Evolutionary conservation across 2,329 filamentous ascomycete species (phyloP).

Genomic region (Beauveria sp.): DNA sequence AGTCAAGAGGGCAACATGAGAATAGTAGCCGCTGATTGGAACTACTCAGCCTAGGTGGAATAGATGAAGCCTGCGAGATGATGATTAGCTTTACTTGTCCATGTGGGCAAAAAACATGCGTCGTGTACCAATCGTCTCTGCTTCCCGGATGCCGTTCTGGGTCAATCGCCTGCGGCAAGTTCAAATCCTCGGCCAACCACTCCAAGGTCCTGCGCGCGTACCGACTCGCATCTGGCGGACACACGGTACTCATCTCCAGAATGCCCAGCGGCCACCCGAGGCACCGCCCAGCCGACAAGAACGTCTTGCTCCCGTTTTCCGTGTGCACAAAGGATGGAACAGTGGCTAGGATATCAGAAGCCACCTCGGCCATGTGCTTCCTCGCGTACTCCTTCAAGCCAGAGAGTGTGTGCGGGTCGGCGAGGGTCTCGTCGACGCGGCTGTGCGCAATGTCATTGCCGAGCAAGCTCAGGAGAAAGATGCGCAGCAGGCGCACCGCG

Average conservation of each 20-base stretch:
- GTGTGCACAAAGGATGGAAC: constrained; percentile 15
- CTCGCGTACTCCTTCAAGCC: constrained; percentile 8
- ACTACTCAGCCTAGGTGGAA: constrained; percentile 7
- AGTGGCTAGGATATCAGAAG: constrained; percentile 18
- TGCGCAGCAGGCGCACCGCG: constrained; percentile 18
- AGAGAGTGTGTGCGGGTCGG: not conserved
- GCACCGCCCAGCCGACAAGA: constrained; percentile 17
- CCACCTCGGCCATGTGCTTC: constrained; percentile 14
- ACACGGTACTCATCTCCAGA: constrained; percentile 12
- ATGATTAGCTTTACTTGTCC: not conserved
- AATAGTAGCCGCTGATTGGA: not conserved
- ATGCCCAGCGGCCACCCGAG: constrained; percentile 20
- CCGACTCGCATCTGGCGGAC: constrained; percentile 9
- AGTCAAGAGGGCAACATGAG: not conserved
- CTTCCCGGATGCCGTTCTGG: constrained; percentile 3
- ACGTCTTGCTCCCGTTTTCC: constrained; percentile 9
- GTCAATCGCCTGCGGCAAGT: constrained; percentile 16
- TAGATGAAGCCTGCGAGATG: constrained; percentile 7
- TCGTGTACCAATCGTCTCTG: constrained; percentile 12
- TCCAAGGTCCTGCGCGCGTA: constrained; percentile 16
- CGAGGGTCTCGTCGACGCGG: not conserved
- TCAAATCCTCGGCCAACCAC: constrained; percentile 16
- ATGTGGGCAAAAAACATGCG: not conserved
- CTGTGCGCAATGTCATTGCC: constrained; percentile 1
- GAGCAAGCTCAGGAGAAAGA: constrained; percentile 17